These are phyloP conservation scores for Pueraria montana DNA, from an alignment of 306 rosid genomes.

Conservation along the genomic window DNA sequence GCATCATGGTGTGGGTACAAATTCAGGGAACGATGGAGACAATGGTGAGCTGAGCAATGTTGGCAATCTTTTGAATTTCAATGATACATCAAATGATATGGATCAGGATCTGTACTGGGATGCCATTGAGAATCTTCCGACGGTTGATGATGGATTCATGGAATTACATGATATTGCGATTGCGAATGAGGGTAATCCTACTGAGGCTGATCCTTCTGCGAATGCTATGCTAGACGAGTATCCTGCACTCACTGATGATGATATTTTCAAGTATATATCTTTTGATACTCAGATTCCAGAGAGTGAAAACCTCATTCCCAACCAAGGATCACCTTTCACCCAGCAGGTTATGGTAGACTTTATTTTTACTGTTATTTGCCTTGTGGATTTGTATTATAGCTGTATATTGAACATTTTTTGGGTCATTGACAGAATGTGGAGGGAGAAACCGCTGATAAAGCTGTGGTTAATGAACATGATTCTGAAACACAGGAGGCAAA, in stretches of 20 bases:
- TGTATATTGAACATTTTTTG: constrained; percentile 9
- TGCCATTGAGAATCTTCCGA: constrained; percentile 44
- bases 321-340: constrained; percentile 37
- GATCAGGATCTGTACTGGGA: constrained; percentile 49
- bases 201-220: constrained; percentile 53
- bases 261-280: constrained; percentile 55
- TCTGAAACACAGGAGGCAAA: constrained; percentile 50
- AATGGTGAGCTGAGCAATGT: constrained; percentile 47
- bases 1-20: constrained; percentile 44
- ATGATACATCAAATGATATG: constrained; percentile 19
- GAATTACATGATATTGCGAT: constrained; percentile 75
- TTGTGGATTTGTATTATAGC: constrained; percentile 27
- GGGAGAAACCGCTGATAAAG: constrained; percentile 51
- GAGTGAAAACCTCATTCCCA: constrained; percentile 52
- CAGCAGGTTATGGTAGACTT: constrained; percentile 61
- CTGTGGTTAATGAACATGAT: constrained; percentile 48
- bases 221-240: constrained; percentile 71
- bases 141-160: constrained; percentile 61
- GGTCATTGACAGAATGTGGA: constrained; percentile 57
- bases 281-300: constrained; percentile 60
- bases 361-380: not conserved
- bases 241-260: constrained; percentile 66
- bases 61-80: constrained; percentile 44
- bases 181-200: constrained; percentile 51
- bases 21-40: constrained; percentile 56